Evolutionary conservation across 148 eudicot species (phyloP).

Genomic region (Spergularia bocconei): DNA sequence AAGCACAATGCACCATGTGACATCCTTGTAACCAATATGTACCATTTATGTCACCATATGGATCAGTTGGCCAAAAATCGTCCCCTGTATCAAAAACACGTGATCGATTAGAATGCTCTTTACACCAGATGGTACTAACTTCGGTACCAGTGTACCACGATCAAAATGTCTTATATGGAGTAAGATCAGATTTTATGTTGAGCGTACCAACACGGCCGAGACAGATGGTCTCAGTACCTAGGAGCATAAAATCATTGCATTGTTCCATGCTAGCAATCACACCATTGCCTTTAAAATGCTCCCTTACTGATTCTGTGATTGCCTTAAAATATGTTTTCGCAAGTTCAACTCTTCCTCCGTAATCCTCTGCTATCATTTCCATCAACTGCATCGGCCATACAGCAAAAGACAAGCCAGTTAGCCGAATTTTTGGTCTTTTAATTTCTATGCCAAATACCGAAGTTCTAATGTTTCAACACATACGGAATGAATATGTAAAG

Average conservation of each 20-base stretch:
- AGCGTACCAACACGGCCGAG: constrained; percentile 92
- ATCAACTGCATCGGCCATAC: constrained; percentile 44
- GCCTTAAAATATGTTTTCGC: constrained; percentile 82
- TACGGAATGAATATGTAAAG: too few species aligned
- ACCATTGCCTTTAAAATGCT: constrained; percentile 87
- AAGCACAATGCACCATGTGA: constrained; percentile 98
- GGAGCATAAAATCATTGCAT: constrained; percentile 95
- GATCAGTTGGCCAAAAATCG: constrained; percentile 95
- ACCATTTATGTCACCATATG: constrained; percentile 86
- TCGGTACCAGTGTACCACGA: too few species aligned
- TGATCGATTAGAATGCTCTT: too few species aligned
- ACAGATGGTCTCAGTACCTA: constrained; percentile 80
- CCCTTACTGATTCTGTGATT: constrained; percentile 58
- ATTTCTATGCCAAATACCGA: too few species aligned
- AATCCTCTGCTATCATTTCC: constrained; percentile 84
- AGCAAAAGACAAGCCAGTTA: background rate
- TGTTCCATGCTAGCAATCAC: constrained; percentile 98
- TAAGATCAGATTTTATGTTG: background rate
- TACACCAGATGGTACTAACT: too few species aligned
- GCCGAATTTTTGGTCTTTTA: background rate
- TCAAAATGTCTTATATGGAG: too few species aligned
- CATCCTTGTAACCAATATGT: constrained; percentile 97
- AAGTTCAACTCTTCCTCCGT: constrained; percentile 91
- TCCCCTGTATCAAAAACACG: constrained; percentile 45
- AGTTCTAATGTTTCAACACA: too few species aligned